Base-by-base conservation (phyloP, 352 stramenopile genomes). In the Plasmopara muralis region DNA sequence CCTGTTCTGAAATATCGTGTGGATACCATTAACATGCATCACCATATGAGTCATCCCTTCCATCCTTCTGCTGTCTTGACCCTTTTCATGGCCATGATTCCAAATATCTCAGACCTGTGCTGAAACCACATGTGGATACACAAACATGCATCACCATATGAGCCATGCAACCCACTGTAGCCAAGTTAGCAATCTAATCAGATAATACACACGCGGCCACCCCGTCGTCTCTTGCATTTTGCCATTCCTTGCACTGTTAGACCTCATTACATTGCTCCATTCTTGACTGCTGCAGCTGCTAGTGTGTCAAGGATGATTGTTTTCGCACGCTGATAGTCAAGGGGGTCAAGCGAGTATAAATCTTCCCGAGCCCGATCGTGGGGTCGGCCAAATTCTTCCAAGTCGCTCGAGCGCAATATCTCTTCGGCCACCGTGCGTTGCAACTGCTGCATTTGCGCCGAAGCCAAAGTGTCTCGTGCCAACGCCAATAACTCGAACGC, bases 111-210 rank as follows among this genome's bases (percentile, higher is more conserved):
- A 91, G 81, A 91, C 81, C 78, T 91, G 78, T 91, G 87, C 78
- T 85, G 77, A 92, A 86, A 54, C 49, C 49, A 49, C 57, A 67
- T 41, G 81, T 89, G 69, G 81, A 92, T 68, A 79, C 64, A 47
- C 47, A 75, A 82, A 89, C 78, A 92, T 92, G 81, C 81, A 92
- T 92, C 81, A 92, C 81, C 81, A 92, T 92, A 85, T 91, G 78
- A 91, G 78, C 65, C 68, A 62, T 50, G 20, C n/a, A 40, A 50
- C 16, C 35, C 45, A 50, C 2, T 49, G 50, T 15, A 53, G 48
- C 20, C 20, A 25, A 25, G 20, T 59, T 12, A 50, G 45, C 44
- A 44, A 43, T 38, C 33, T 38, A 14, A 38, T 14, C 9, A 38
- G 1, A 38, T 38, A 5, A 25, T 25, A 25, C 20, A 25, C 20